phyloP scores from a whole-genome alignment of 1,139 yeast genomes.

The Sugiyamaella xylanicola region DNA sequence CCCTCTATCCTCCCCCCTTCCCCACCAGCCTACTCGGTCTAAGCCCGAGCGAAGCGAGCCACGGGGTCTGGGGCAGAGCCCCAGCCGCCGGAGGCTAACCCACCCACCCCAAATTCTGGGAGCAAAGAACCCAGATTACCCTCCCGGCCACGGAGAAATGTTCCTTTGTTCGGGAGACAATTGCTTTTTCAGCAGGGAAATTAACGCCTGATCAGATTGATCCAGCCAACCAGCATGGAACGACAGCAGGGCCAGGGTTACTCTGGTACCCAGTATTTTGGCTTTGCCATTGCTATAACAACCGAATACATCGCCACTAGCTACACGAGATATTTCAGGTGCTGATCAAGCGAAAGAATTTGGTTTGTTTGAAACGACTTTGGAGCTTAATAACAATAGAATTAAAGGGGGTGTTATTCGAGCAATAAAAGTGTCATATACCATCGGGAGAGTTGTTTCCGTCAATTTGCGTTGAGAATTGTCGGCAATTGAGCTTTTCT shows the following conservation, averaged over 20 bases:
- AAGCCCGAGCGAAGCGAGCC: background rate
- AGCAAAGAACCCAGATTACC: background rate
- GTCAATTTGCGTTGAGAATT: too few relatives aligned
- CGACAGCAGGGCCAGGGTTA: background rate
- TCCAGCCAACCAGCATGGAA: background rate
- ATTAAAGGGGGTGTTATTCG: background rate
- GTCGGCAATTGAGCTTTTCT: too few relatives aligned
- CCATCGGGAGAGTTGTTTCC: too few relatives aligned
- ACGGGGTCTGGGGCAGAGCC: background rate
- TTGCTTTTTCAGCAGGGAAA: background rate
- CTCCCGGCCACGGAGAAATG: background rate
- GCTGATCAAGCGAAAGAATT: slow-evolving; percentile 7
- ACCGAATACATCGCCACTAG: slow-evolving; percentile 9
- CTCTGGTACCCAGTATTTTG: background rate
- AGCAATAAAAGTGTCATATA: background rate
- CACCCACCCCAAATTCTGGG: background rate
- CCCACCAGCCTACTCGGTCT: background rate
- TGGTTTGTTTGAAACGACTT: background rate
- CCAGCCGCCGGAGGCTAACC: background rate
- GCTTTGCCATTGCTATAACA: slow-evolving; percentile 12
- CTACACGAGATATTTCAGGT: slow-evolving; percentile 10
- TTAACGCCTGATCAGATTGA: background rate
- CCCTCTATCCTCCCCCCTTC: too few relatives aligned
- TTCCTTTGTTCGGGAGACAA: background rate
- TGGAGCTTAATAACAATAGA: background rate